phyloP scores from a whole-genome alignment of 805 yeast genomes.

The Starmerella powellii region DNA sequence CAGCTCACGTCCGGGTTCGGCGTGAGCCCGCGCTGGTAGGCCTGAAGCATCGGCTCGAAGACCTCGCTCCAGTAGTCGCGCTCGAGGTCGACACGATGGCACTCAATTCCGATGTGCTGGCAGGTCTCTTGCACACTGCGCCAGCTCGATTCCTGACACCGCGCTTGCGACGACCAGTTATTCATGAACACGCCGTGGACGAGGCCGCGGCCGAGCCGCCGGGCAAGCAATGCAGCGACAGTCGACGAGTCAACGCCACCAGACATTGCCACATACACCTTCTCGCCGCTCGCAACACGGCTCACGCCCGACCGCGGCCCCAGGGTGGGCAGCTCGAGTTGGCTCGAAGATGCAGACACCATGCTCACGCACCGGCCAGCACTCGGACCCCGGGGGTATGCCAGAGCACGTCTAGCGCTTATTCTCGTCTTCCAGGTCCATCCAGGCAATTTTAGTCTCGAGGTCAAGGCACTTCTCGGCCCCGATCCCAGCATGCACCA shows the following conservation, averaged over 20 bases:
- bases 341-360: too few relatives aligned
- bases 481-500: too few relatives aligned
- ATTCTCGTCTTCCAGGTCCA: too few relatives aligned
- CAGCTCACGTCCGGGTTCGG: conserved; percentile 95
- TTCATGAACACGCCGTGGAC: conserved; percentile 86
- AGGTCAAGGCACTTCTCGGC: too few relatives aligned
- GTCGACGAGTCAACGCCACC: conserved; percentile 95
- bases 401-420: too few relatives aligned
- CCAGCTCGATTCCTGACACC: conserved; percentile 84
- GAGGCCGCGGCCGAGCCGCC: conserved; percentile 35
- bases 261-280: conserved; percentile 79
- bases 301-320: too few relatives aligned
- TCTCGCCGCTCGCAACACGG: conserved; percentile 32
- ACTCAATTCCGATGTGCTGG: conserved; percentile 46
- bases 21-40: conserved; percentile 60
- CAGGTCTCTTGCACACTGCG: conserved; percentile 63
- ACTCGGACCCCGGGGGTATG: too few relatives aligned
- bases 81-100: conserved; percentile 73
- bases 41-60: conserved; percentile 78
- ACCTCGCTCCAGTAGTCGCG: conserved; percentile 87
- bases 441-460: too few relatives aligned
- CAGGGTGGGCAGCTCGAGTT: too few relatives aligned
- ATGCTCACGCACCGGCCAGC: too few relatives aligned
- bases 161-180: conserved; percentile 55
- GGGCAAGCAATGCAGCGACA: conserved; percentile 57